Evolutionary conservation across 2,329 filamentous ascomycete species (phyloP), one percentile per base, ranked within the genome.

Genomic region (Stagonosporopsis rhizophila): DNA sequence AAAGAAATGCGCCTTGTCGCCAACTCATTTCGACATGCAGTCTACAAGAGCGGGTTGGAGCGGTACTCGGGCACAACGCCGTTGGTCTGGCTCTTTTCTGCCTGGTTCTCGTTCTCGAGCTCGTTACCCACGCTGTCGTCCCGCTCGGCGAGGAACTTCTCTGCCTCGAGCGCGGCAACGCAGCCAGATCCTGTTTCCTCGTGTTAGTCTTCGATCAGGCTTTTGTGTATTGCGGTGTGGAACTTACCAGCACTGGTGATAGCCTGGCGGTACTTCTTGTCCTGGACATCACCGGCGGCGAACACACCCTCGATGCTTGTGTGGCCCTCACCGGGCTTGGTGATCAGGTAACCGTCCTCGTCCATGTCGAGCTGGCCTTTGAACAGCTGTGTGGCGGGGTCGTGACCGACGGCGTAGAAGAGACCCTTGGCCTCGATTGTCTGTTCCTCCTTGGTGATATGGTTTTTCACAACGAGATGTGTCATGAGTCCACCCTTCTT

Each of bases 381-480:
- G 79, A 99, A 89, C 37, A 99, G 83, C n/a, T 79, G 72, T 0
- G 92, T 98, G 44, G 95, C 96, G 12, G 95, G 95, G 75, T 97
- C 94, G 80, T 99, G 95, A 22, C 95, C 95, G 49, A 99, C 89
- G 71, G 96, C 95, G 78, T 99, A 99, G 80, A 99, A 99, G 22
- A 99, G 83, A 25, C 95, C 95, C 77, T 90, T 96, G 46, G 94
- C 94, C 66, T 92, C 87, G 44, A 97, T 81, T n/a, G 89, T 89
- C 82, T 96, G 90, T 76, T 90, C 85, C 75, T 87, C 80, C 59
- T 91, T 92, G 20, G 87, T 90, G 69, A 83, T 80, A 57, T 87
- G 87, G 79, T 98, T 86, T 83, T 90, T 91, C 75, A 99, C 84
- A 50, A 90, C 86, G 65, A 99, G 81, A 72, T 92, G 88, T 75